Evolutionary conservation across 148 eudicot species (phyloP), one percentile per base, ranked within the genome.

Genomic region (Linanthus parryae): DNA sequence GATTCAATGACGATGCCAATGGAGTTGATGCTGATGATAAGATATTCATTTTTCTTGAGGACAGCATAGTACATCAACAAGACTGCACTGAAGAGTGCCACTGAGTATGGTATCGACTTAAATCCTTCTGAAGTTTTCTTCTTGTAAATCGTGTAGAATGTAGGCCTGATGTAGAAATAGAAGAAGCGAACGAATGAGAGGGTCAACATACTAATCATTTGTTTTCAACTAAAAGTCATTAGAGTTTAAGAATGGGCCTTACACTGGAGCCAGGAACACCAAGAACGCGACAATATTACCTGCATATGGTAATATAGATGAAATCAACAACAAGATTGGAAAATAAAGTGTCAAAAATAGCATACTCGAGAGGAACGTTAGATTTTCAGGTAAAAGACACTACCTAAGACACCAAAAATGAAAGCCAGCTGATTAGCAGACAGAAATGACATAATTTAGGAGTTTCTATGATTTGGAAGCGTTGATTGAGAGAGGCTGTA

Each of bases 191-290:
- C 17, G 7, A 4, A 42, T 16, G 14, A 42, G 21, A 42, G 8
- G 7, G 2, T 17, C 9, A 42, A 11, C 1, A 42, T 42, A 16
- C 21, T 42, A 14, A 1, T 15, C 21, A n/a, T n/a, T n/a, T n/a
- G n/a, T n/a, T n/a, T n/a, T n/a, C n/a, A n/a, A n/a, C n/a, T n/a
- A n/a, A n/a, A n/a, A n/a, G n/a, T n/a, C n/a, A n/a, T 42, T 42
- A 15, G 17, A 17, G 46, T 6, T 21, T 7, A 15, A 17, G 1
- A 17, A 17, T 15, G 14, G 46, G 20, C 7, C 46, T 42, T 42
- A 42, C 46, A 42, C 17, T 42, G 46, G 46, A 4, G 46, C 46
- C 46, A 42, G 21, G 46, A 42, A 42, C 20, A 42, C 46, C 46
- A 42, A 17, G 46, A 42, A 42, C 5, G 46, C 17, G 10, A 42